These are phyloP conservation scores for Candida parachauliodes DNA, from an alignment of 805 yeast genomes.

Conservation along the genomic window DNA sequence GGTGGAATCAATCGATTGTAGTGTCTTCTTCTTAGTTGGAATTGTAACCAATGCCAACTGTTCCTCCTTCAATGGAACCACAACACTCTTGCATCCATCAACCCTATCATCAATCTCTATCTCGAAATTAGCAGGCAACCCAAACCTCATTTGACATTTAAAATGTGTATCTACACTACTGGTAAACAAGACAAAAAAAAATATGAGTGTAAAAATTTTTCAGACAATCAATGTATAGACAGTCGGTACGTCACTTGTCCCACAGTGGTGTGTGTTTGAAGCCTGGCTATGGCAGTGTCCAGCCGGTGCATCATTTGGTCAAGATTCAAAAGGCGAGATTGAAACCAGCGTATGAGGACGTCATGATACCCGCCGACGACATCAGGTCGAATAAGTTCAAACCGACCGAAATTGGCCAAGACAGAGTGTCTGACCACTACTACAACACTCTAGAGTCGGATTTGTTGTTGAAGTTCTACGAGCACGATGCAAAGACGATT, in stretches of 20 bases:
- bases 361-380: conserved; percentile 66
- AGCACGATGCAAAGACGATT: conserved; percentile 53
- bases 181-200: not conserved
- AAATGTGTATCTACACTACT: conserved; percentile 1
- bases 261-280: conserved; percentile 47
- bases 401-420: conserved; percentile 74
- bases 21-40: not conserved
- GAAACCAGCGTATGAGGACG: conserved; percentile 69
- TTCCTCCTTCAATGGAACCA: conserved; percentile 4
- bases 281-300: conserved; percentile 60
- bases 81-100: conserved; percentile 10
- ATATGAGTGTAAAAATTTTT: conserved; percentile 3
- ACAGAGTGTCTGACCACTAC: conserved; percentile 76
- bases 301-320: conserved; percentile 90
- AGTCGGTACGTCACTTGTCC: conserved; percentile 28
- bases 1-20: not conserved
- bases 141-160: conserved; percentile 21
- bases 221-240: conserved; percentile 14
- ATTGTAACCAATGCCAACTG: not conserved
- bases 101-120: too few relatives aligned
- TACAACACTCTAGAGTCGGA: conserved; percentile 72
- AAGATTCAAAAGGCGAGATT: conserved; percentile 69
- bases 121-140: conserved; percentile 23
- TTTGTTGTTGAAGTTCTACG: conserved; percentile 70
- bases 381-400: conserved; percentile 73